Evolutionary conservation across 805 yeast genomes (phyloP).

Genomic region (Grigorovia humatica): DNA sequence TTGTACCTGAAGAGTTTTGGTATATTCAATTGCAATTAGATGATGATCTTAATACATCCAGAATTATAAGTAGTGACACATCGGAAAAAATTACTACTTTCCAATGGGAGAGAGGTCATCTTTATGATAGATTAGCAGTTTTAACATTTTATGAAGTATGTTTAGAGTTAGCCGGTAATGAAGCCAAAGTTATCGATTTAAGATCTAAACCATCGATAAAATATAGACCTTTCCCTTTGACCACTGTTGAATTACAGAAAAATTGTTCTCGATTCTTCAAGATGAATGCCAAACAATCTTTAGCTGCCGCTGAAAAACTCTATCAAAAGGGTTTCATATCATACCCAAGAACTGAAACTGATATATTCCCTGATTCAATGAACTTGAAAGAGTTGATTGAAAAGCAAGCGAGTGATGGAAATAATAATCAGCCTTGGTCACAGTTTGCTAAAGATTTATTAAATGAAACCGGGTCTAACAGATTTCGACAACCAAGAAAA

Average conservation of each 20-base stretch:
- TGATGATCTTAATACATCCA: neutral
- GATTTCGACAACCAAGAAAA: slow-evolving; percentile 56
- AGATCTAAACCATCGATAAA: slow-evolving; percentile 57
- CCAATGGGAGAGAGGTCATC: slow-evolving; percentile 60
- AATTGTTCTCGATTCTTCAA: slow-evolving; percentile 67
- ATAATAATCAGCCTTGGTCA: slow-evolving; percentile 78
- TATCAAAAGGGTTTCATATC: slow-evolving; percentile 82
- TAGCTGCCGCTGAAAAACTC: slow-evolving; percentile 71
- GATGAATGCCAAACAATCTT: slow-evolving; percentile 68
- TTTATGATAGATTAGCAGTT: slow-evolving; percentile 65
- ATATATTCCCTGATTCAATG: slow-evolving; percentile 67
- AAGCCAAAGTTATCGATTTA: slow-evolving; percentile 42
- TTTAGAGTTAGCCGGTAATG: slow-evolving; percentile 33
- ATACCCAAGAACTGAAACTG: slow-evolving; percentile 97
- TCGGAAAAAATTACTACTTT: slow-evolving; percentile 33
- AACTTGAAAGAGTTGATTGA: slow-evolving; percentile 51
- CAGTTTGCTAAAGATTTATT: slow-evolving; percentile 42
- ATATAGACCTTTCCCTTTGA: slow-evolving; percentile 79
- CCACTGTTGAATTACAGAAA: slow-evolving; percentile 89
- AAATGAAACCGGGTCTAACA: slow-evolving; percentile 28
- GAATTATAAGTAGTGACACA: slow-evolving; percentile 16
- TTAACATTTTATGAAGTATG: slow-evolving; percentile 60
- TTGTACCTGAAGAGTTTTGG: slow-evolving; percentile 79
- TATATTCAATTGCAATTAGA: slow-evolving; percentile 43
- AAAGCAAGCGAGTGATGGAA: slow-evolving; percentile 40